Conservation (phyloP, 495 filamentous ascomycete species). For the Hyaloscypha variabilis region DNA sequence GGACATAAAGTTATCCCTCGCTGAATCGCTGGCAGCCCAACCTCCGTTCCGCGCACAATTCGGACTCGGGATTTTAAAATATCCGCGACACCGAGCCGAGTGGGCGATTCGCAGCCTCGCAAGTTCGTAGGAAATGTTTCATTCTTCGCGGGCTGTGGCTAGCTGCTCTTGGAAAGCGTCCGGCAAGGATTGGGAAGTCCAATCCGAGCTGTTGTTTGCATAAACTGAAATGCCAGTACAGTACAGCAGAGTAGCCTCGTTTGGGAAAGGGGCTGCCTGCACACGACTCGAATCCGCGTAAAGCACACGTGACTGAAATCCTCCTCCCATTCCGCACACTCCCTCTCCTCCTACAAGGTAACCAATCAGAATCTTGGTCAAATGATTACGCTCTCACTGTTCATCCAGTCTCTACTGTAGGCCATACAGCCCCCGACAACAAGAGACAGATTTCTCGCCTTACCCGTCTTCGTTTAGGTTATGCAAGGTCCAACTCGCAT, state of each 20-base stretch:
- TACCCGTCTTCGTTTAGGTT: neutral
- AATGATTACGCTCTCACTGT: neutral
- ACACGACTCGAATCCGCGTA: too few relatives aligned
- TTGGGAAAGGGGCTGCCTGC: too few relatives aligned
- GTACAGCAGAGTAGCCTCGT: too few relatives aligned
- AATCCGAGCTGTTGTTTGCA: neutral
- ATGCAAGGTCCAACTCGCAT: constrained; percentile 16
- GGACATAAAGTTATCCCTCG: neutral
- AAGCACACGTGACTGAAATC: neutral
- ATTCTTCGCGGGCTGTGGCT: neutral
- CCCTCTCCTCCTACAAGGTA: neutral
- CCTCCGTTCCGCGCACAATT: neutral
- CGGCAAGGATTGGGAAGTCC: neutral
- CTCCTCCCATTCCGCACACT: neutral
- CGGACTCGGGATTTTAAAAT: neutral
- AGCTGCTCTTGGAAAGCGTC: neutral
- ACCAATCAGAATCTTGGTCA: neutral
- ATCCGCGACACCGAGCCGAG: neutral
- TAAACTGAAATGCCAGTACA: too few relatives aligned
- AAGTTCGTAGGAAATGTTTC: neutral
- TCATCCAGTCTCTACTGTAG: neutral
- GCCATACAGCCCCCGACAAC: neutral
- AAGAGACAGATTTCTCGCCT: neutral
- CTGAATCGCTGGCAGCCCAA: neutral
- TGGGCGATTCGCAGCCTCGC: neutral